Percentiles rank a stretch among this genome's conserved stretches.
Evolutionary conservation across 768 basidiomycete species (phyloP).

Genomic region (Auriscalpium microsporum): DNA sequence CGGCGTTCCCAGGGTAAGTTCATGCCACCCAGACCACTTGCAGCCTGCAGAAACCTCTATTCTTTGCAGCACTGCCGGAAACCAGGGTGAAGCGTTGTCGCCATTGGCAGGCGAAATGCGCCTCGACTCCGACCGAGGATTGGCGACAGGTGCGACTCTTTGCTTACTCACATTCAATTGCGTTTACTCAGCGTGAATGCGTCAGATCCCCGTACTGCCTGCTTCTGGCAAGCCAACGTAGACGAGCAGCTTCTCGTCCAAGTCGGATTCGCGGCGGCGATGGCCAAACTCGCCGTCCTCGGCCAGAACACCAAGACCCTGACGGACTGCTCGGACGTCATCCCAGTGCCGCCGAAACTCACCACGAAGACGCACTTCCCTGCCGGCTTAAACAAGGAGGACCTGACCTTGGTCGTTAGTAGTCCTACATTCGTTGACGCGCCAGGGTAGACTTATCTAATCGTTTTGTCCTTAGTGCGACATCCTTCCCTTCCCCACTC

Average conservation of each 20-base stretch:
- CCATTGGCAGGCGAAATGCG: conserved; percentile 27
- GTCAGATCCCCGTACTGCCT: conserved; percentile 25
- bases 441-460: neutral
- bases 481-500: conserved; percentile 25
- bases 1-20: neutral
- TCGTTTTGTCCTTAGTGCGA: neutral
- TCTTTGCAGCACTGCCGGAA: conserved; percentile 11
- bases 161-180: no score
- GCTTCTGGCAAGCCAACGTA: conserved; percentile 27
- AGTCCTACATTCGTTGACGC: neutral
- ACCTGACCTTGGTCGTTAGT: neutral
- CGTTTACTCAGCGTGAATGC: no score
- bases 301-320: conserved; percentile 17
- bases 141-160: conserved; percentile 17
- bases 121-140: conserved; percentile 24
- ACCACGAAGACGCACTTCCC: neutral
- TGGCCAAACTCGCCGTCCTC: conserved; percentile 23
- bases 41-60: neutral
- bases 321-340: conserved; percentile 14
- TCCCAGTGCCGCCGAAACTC: neutral
- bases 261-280: conserved; percentile 19
- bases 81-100: conserved; percentile 24
- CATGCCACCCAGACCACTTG: neutral
- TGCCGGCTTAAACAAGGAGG: neutral
- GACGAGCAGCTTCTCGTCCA: conserved; percentile 21